Evolutionary conservation across 148 eudicot species (phyloP).

Genomic region (Camellia lanceoleosa): DNA sequence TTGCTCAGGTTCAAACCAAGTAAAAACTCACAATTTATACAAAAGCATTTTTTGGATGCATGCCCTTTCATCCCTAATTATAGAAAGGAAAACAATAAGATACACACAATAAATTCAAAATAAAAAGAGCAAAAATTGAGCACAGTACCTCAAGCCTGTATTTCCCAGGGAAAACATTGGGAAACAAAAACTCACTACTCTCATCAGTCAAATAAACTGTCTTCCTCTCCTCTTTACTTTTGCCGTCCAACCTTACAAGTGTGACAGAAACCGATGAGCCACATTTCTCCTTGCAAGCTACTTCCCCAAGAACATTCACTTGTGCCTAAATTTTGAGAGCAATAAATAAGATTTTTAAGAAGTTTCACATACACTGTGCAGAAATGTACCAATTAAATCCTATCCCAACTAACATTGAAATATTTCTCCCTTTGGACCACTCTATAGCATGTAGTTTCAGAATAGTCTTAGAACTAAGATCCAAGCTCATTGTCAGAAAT

Average conservation of each 20-base stretch:
- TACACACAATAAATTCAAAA: conserved; percentile 2
- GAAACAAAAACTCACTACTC: conserved; percentile 55
- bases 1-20: background rate
- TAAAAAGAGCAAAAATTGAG: conserved; percentile 10
- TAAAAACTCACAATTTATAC: background rate
- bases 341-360: conserved; percentile 9
- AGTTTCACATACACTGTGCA: background rate
- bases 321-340: conserved; percentile 53
- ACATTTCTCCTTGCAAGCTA: conserved; percentile 82
- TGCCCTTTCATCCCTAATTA: conserved; percentile 1
- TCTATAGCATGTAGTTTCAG: background rate
- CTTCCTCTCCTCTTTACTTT: conserved; percentile 47
- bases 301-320: conserved; percentile 68
- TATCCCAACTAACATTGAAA: background rate
- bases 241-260: conserved; percentile 57
- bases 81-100: conserved; percentile 8
- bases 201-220: conserved; percentile 58
- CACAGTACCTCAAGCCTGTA: conserved; percentile 76
- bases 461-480: background rate
- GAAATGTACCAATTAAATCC: background rate
- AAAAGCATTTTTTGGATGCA: background rate
- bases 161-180: conserved; percentile 84
- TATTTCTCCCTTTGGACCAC: background rate
- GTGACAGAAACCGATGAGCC: conserved; percentile 56
- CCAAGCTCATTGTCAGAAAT: background rate